Evolutionary conservation across 2,329 filamentous ascomycete genomes (phyloP).

Genomic region (Lecanosticta acicola): DNA sequence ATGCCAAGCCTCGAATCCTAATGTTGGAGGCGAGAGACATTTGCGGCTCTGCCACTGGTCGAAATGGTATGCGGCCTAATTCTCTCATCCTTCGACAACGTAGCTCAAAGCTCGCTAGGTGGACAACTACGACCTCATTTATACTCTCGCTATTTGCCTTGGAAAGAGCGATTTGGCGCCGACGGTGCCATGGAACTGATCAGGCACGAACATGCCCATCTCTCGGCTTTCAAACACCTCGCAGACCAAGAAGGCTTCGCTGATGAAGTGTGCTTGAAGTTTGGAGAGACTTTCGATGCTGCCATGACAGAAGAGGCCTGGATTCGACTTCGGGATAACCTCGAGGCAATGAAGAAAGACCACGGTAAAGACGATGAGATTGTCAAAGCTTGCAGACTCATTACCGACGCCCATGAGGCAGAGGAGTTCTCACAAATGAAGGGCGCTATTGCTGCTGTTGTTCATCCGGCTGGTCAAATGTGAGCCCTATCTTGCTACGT

Average conservation of each 20-base stretch:
- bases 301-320: slow-evolving; percentile 32
- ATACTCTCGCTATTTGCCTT: slow-evolving; percentile 30
- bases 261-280: slow-evolving; percentile 28
- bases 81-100: neutral
- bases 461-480: slow-evolving; percentile 29
- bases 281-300: slow-evolving; percentile 33
- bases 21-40: slow-evolving; percentile 20
- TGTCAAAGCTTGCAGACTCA: slow-evolving; percentile 21
- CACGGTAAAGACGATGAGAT: slow-evolving; percentile 29
- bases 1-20: slow-evolving; percentile 14
- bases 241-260: slow-evolving; percentile 21
- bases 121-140: slow-evolving; percentile 26
- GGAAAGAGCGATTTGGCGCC: slow-evolving; percentile 27
- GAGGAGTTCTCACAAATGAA: slow-evolving; percentile 32
- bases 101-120: slow-evolving; percentile 15
- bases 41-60: slow-evolving; percentile 17
- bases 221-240: slow-evolving; percentile 20
- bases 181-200: slow-evolving; percentile 30
- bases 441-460: slow-evolving; percentile 25
- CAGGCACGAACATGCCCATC: slow-evolving; percentile 26
- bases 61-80: too few species aligned
- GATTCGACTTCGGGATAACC: slow-evolving; percentile 25
- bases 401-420: slow-evolving; percentile 23
- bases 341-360: slow-evolving; percentile 27
- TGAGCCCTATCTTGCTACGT: slow-evolving; percentile 11